phyloP scores from a whole-genome alignment of 2,329 filamentous ascomycete species.

The Talaromyces verruculosus region DNA sequence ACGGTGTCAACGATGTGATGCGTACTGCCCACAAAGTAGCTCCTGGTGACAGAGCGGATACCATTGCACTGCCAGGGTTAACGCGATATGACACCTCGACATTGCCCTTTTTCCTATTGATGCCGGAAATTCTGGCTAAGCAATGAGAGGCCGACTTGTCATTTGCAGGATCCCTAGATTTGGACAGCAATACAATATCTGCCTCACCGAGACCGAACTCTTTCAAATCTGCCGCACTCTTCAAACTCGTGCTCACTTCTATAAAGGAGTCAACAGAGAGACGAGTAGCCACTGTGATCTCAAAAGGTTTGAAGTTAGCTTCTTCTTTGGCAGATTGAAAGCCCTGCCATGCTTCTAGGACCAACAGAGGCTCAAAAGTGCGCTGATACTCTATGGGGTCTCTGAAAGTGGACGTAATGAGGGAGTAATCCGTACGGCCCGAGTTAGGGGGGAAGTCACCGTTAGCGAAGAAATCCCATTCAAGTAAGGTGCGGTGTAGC shows the following conservation, averaged over 20 bases:
- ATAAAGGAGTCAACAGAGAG: conserved; percentile 90
- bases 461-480: conserved; percentile 92
- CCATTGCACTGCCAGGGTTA: conserved; percentile 63
- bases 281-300: conserved; percentile 82
- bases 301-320: conserved; percentile 73
- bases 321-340: conserved; percentile 91
- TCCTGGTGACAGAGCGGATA: conserved; percentile 67
- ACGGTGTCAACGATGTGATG: conserved; percentile 87
- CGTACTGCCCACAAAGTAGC: conserved; percentile 72
- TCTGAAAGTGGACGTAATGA: conserved; percentile 74
- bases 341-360: conserved; percentile 93
- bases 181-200: conserved; percentile 85
- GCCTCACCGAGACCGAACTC: conserved; percentile 76
- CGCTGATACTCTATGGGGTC: conserved; percentile 78
- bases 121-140: conserved; percentile 77
- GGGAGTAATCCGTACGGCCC: conserved; percentile 67
- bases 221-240: conserved; percentile 62
- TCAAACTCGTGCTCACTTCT: conserved; percentile 83
- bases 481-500: conserved; percentile 80
- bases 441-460: conserved; percentile 79
- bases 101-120: conserved; percentile 74
- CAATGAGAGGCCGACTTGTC: conserved; percentile 71
- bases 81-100: conserved; percentile 86
- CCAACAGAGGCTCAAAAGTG: conserved; percentile 85
- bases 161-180: conserved; percentile 66